Conservation (phyloP, 495 filamentous ascomycete species). For the Hypomontagnella monticulosa region DNA sequence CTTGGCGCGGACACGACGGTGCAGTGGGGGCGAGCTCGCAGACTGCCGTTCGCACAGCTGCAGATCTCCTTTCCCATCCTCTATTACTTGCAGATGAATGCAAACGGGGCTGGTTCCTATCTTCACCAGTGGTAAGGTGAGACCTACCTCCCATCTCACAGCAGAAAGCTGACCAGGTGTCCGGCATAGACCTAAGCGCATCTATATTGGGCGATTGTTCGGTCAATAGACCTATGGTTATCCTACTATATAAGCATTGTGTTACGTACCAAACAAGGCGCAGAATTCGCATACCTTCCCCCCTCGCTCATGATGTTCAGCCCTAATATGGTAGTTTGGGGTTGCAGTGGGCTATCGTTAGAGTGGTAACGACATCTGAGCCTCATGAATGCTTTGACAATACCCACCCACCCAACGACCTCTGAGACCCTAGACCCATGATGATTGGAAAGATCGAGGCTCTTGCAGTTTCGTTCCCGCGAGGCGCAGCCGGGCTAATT, state of each 20-base stretch:
- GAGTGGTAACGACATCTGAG: conserved; percentile 31
- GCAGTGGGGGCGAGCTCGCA: conserved; percentile 17
- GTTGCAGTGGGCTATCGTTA: conserved; percentile 25
- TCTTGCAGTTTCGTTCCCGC: conserved; percentile 7
- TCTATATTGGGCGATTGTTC: conserved; percentile 5
- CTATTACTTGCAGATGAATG: conserved; percentile 12
- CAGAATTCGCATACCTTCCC: conserved; percentile 18
- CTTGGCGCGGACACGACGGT: conserved; percentile 12
- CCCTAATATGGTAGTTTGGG: conserved; percentile 21
- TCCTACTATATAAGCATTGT: background rate
- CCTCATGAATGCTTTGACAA: conserved; percentile 26
- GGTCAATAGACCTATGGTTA: conserved; percentile 6
- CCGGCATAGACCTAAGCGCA: background rate
- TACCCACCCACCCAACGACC: conserved; percentile 6
- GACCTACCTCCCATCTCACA: background rate
- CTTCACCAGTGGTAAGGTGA: conserved; percentile 27
- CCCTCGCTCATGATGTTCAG: conserved; percentile 11
- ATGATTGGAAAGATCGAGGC: conserved; percentile 14
- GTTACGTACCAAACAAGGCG: conserved; percentile 32
- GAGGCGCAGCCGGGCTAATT: conserved; percentile 18
- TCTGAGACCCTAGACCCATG: background rate
- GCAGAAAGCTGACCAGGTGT: background rate
- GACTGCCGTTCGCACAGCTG: conserved; percentile 10
- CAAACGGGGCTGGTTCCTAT: conserved; percentile 19
- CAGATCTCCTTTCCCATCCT: conserved; percentile 18